phyloP scores from a whole-genome alignment of 2,329 filamentous ascomycete species.

The Microdochium trichocladiopsis region DNA sequence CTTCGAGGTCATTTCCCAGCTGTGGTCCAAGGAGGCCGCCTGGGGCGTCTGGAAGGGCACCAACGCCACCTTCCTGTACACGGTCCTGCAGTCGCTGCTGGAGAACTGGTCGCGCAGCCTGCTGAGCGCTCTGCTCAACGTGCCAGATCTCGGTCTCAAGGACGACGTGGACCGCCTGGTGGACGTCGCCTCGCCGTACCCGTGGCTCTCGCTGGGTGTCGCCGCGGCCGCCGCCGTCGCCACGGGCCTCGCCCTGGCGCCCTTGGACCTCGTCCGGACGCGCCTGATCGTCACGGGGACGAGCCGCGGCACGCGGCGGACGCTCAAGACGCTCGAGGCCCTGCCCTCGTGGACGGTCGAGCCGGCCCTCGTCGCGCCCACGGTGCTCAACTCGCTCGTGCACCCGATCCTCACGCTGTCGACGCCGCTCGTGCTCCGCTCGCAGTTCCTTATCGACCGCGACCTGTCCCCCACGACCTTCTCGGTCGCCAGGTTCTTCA shows the following conservation, averaged over 20 bases:
- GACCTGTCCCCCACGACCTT: conserved; percentile 75
- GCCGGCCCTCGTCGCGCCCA: conserved; percentile 68
- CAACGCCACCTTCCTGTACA: conserved; percentile 89
- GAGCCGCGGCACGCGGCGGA: conserved; percentile 66
- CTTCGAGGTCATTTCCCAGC: conserved; percentile 75
- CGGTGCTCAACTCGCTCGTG: conserved; percentile 76
- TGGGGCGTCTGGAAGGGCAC: conserved; percentile 94
- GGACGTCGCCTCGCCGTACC: conserved; percentile 69
- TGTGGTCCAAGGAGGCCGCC: conserved; percentile 84
- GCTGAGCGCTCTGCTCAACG: conserved; percentile 81
- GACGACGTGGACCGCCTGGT: conserved; percentile 72
- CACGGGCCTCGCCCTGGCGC: conserved; percentile 75
- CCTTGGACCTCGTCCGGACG: conserved; percentile 85
- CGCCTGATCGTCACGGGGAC: conserved; percentile 79
- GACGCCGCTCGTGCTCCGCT: conserved; percentile 77
- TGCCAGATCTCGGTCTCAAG: conserved; percentile 74
- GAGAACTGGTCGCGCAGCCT: conserved; percentile 91
- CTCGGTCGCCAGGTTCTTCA: conserved; percentile 73
- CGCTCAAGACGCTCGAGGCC: conserved; percentile 68
- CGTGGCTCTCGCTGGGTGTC: conserved; percentile 73
- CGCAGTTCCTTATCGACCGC: conserved; percentile 77
- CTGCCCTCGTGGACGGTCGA: conserved; percentile 74
- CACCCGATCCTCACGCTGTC: conserved; percentile 78
- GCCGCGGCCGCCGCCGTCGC: conserved; percentile 56
- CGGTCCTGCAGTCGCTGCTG: conserved; percentile 74